Evolutionary conservation across 2,329 filamentous ascomycete species (phyloP).

Genomic region (Aspergillus sp.): DNA sequence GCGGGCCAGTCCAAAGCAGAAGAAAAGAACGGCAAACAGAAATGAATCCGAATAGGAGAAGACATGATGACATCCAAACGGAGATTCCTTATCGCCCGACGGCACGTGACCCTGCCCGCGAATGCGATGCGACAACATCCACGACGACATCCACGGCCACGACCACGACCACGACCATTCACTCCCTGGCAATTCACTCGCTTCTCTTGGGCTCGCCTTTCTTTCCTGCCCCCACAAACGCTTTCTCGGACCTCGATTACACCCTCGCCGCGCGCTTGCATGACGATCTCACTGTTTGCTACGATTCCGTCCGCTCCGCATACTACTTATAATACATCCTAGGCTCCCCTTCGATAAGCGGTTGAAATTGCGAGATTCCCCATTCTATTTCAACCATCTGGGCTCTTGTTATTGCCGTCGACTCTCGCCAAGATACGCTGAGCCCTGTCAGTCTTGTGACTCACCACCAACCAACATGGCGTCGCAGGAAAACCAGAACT

Average conservation of each 20-base stretch:
- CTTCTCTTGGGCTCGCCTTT: no score
- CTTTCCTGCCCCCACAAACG: no score
- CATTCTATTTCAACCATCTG: no score
- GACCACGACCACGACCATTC: no score
- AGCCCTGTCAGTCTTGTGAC: neutral
- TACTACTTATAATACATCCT: neutral
- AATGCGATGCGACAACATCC: neutral
- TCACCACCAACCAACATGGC: slow-evolving; percentile 13
- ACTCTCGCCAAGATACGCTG: no score
- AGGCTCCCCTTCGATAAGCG: neutral
- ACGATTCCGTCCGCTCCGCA: neutral
- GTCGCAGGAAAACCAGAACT: slow-evolving; percentile 11
- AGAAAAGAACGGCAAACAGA: no score
- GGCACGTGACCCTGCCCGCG: neutral
- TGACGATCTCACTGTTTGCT: neutral
- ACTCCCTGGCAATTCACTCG: no score
- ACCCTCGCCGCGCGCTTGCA: neutral
- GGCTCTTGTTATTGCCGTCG: no score
- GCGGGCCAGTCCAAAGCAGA: no score
- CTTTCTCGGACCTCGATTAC: neutral
- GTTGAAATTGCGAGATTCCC: no score
- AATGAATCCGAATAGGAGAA: no score
- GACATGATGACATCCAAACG: neutral
- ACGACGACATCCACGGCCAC: neutral
- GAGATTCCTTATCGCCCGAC: no score